Evolutionary conservation across 78 protist species (phyloP).

Genomic region (Pelomyxa schiedti): DNA sequence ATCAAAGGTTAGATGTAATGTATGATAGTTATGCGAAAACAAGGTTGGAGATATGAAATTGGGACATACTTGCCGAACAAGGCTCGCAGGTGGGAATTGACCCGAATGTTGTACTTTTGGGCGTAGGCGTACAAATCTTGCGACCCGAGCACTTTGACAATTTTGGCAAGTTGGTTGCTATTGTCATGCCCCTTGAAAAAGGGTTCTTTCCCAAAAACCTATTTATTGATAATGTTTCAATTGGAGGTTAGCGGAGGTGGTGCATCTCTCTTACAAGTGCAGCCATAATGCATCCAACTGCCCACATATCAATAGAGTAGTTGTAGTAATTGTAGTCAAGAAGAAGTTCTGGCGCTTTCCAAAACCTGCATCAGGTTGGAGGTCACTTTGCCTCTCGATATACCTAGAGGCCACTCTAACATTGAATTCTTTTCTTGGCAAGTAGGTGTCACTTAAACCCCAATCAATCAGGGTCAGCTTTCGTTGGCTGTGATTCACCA

Average conservation of each 20-base stretch:
- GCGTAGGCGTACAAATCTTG: slow-evolving; percentile 68
- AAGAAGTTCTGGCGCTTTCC: slow-evolving; percentile 87
- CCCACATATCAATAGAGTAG: slow-evolving; percentile 89
- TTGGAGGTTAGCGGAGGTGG: neutral
- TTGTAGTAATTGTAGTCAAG: slow-evolving; percentile 76
- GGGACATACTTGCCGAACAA: no score
- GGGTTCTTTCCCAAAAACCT: slow-evolving; percentile 84
- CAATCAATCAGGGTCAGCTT: slow-evolving; percentile 86
- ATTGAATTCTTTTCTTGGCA: slow-evolving; percentile 84
- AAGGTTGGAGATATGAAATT: no score
- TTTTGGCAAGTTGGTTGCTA: slow-evolving; percentile 91
- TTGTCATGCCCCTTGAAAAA: slow-evolving; percentile 93
- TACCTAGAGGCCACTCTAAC: slow-evolving; percentile 94
- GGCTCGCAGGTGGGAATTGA: slow-evolving; percentile 18
- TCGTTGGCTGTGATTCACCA: slow-evolving; percentile 80
- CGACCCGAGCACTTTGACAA: slow-evolving; percentile 85
- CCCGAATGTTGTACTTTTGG: slow-evolving; percentile 66
- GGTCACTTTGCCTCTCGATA: no score
- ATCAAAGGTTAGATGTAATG: no score
- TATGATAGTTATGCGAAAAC: no score
- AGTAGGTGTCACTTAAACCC: slow-evolving; percentile 95
- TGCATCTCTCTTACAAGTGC: slow-evolving; percentile 41
- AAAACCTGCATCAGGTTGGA: no score
- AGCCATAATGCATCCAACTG: slow-evolving; percentile 90
- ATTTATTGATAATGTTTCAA: neutral